Evolutionary conservation across 2,329 filamentous ascomycete species (phyloP), one percentile per base, ranked within the genome.

Genomic region (Penicillium sp.): DNA sequence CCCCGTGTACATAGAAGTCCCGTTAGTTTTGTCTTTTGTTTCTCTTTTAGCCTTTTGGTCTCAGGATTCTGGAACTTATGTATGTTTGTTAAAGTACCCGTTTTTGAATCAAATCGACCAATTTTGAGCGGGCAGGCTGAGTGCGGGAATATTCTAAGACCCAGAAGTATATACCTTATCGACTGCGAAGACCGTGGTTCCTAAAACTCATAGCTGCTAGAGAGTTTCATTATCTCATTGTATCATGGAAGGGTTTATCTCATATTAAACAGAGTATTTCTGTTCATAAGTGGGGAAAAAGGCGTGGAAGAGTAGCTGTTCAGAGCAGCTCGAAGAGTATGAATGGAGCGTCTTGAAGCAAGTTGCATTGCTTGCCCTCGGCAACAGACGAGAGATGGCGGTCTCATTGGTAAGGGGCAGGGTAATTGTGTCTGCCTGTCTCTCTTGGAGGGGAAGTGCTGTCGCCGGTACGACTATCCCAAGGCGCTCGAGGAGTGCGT

Each of bases 1-100:
- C 46, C 38, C 35, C n/a, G 29, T 46, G 37, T 29, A 38, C 13
- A 46, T 44, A 31, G 16, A 24, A 28, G n/a, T 42, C 26, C 16
- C 7, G 18, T 27, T 22, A 9, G 13, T 5, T 37, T 37, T 13
- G 37, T 31, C 16, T 11, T 24, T 27, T 22, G 18, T 20, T 20
- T 20, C 1, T 20, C 16, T 11, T 24, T 27, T 22, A 9, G 13
- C 2, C 10, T 37, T 37, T 13, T 26, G 3, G 3, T 16, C 7
- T 14, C 4, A 18, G 2, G 14, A 18, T 34, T 20, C 16, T 3
- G 3, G 16, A 18, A 34, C 20, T 14, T 14, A 11, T 37, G 16
- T 36, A 22, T 11, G 7, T 24, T 27, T 27, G 18, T 27, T 31
- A 16, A 29, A 29, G 13, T 9, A 7, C 6, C 16, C 29, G 2